Conservation (phyloP, 495 filamentous ascomycete genomes). For the Neurospora sp. region DNA sequence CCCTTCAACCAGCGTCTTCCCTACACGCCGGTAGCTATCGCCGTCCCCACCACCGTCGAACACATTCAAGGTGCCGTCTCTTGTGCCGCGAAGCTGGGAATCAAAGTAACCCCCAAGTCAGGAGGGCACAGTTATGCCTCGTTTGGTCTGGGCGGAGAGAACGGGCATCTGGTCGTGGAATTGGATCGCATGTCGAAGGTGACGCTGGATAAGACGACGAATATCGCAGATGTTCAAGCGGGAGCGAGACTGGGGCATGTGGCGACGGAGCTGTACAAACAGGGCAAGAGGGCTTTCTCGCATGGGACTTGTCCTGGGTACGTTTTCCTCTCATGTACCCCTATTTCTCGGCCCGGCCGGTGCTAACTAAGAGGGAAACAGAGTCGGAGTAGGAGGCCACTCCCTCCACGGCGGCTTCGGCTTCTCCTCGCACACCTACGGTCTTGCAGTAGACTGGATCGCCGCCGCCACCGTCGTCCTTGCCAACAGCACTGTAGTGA, state of each 20-base stretch:
- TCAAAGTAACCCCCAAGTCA: constrained; percentile 33
- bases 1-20: constrained; percentile 31
- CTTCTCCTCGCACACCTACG: constrained; percentile 35
- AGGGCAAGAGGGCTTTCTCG: constrained; percentile 32
- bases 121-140: constrained; percentile 40
- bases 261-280: constrained; percentile 24
- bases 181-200: constrained; percentile 35
- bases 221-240: constrained; percentile 29
- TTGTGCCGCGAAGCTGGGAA: constrained; percentile 29
- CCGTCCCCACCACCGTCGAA: constrained; percentile 26
- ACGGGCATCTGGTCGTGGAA: constrained; percentile 36
- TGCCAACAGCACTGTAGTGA: constrained; percentile 30
- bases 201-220: constrained; percentile 25
- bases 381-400: constrained; percentile 35
- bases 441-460: constrained; percentile 36
- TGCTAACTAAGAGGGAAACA: constrained; percentile 8
- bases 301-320: constrained; percentile 39
- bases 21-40: constrained; percentile 31
- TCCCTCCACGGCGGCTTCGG: constrained; percentile 36
- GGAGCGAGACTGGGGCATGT: constrained; percentile 33
- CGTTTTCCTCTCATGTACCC: background rate
- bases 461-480: constrained; percentile 30
- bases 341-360: background rate
- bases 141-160: constrained; percentile 35
- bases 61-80: constrained; percentile 33